These are phyloP conservation scores for Xylaria acuta DNA, from an alignment of 495 filamentous ascomycete genomes.

Conservation along the genomic window DNA sequence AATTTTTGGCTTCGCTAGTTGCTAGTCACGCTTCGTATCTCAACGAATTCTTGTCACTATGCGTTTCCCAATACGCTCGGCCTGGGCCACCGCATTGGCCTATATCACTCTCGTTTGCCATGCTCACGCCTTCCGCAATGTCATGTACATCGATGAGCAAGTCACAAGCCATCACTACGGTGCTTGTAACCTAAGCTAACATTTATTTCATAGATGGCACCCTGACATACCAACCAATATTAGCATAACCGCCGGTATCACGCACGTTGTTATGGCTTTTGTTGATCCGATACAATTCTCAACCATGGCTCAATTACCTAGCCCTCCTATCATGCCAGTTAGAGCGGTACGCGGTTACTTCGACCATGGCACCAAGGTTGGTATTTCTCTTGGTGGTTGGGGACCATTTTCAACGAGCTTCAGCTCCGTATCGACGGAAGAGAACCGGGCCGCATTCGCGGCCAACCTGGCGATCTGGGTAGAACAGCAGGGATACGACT, in stretches of 20 bases:
- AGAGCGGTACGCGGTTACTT: constrained; percentile 55
- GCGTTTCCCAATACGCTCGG: not conserved
- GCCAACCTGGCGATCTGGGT: constrained; percentile 62
- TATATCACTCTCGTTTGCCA: not conserved
- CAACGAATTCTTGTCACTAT: not conserved
- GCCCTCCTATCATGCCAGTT: constrained; percentile 52
- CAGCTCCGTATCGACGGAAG: constrained; percentile 51
- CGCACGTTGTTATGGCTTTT: constrained; percentile 63
- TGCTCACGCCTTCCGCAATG: constrained; percentile 14
- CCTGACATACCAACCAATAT: constrained; percentile 24
- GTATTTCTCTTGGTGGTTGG: constrained; percentile 68
- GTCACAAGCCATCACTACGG: not conserved
- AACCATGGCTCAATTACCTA: constrained; percentile 43
- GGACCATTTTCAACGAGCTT: constrained; percentile 62
- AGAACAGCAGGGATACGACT: constrained; percentile 60
- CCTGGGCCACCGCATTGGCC: constrained; percentile 6
- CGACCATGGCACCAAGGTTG: constrained; percentile 55
- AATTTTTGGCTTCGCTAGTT: not conserved
- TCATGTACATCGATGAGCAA: constrained; percentile 30
- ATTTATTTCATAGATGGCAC: constrained; percentile 28
- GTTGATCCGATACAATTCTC: constrained; percentile 58
- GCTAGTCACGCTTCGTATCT: not conserved
- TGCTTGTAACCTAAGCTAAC: constrained; percentile 7
- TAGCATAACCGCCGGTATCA: constrained; percentile 39
- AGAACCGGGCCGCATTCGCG: constrained; percentile 56